Base-by-base conservation (phyloP, 2,329 filamentous ascomycete genomes). In the Colletotrichum graminicola region DNA sequence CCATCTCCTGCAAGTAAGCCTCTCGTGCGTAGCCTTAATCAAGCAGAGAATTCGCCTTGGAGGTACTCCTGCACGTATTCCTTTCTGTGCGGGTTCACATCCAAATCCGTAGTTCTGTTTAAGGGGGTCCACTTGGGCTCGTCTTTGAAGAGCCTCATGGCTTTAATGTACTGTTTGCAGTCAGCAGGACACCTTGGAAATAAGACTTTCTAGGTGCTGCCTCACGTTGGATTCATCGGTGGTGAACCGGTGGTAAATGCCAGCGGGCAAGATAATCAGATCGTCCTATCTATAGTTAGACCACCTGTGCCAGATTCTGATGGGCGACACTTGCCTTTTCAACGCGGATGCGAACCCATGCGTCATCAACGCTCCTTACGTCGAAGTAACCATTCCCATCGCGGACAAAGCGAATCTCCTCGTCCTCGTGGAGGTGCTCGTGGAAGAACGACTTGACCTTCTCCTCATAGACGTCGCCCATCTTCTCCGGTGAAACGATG, bases 111-210 rank as follows among this genome's bases (percentile, higher is more conserved):
- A 8, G 88, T 90, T 67, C 96, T 90, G 84, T 97, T 97, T 75
- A 99, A 82, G 18, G 96, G 93, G 45, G 94, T 98, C 96, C 96
- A 99, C 84, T 98, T 98, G 43, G 96, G 96, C 83, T 98, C 95
- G 75, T 98, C 96, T 84, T 98, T 95, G 89, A 98, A 99, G 62
- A 99, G 86, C 68, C 96, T 89, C 94, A 98, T 95, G 18, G 96
- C 96, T 79, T 97, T 93, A 75, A 97, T 94, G 79, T 95, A 98
- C 95, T 98, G 76, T 34, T 41, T 56, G 32, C 36, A 59, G 67
- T 62, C 65, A 74, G 60, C n/a, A 23, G 41, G 47, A 32, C 36
- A 56, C 12, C 12, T 45, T n/a, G 8, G 11, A 49, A n/a, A 62
- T 8, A 47, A 8, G 18, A 1, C 18, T 12, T 7, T 8, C 63